Percentiles rank a stretch among this genome's conserved stretches.
phyloP scores from a whole-genome alignment of 805 yeast genomes.

The Ogataea haglerorum region DNA sequence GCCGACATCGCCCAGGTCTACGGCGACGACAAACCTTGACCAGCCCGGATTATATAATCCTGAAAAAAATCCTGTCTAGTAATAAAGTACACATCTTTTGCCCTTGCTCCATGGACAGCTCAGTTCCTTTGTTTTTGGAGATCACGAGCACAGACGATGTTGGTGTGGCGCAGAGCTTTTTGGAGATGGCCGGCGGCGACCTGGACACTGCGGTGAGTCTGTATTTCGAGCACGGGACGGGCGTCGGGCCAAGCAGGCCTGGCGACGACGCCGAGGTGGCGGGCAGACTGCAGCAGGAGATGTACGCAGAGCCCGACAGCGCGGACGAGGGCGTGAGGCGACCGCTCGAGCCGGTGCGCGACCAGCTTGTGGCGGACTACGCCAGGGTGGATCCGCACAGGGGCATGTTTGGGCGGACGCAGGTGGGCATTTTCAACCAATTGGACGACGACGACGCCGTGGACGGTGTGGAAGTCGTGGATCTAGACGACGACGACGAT shows the following conservation, averaged over 20 bases:
- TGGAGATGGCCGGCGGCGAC: constrained; percentile 74
- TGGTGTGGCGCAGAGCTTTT: constrained; percentile 65
- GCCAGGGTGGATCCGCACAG: constrained; percentile 24
- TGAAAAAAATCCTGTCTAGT: not conserved
- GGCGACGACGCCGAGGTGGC: constrained; percentile 51
- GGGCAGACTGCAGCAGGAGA: constrained; percentile 58
- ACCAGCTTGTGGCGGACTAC: constrained; percentile 42
- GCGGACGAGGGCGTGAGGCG: constrained; percentile 59
- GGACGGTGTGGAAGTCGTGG: constrained; percentile 16
- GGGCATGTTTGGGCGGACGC: constrained; percentile 47
- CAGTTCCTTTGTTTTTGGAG: constrained; percentile 72
- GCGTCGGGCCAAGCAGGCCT: constrained; percentile 18
- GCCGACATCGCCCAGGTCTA: constrained; percentile 12
- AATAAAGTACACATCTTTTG: constrained; percentile 3
- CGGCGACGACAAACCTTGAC: constrained; percentile 3
- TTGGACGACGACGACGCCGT: constrained; percentile 30
- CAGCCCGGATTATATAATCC: constrained; percentile 1
- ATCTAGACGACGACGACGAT: constrained; percentile 22
- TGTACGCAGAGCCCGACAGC: constrained; percentile 41
- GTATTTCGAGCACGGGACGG: constrained; percentile 65
- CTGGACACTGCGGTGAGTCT: constrained; percentile 82
- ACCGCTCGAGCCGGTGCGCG: constrained; percentile 75
- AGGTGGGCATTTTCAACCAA: constrained; percentile 60
- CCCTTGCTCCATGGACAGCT: constrained; percentile 33
- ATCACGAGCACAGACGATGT: constrained; percentile 74